Evolutionary conservation across 176 grass and related monocot genomes (phyloP).

Genomic region (Puccinellia tenuiflora): DNA sequence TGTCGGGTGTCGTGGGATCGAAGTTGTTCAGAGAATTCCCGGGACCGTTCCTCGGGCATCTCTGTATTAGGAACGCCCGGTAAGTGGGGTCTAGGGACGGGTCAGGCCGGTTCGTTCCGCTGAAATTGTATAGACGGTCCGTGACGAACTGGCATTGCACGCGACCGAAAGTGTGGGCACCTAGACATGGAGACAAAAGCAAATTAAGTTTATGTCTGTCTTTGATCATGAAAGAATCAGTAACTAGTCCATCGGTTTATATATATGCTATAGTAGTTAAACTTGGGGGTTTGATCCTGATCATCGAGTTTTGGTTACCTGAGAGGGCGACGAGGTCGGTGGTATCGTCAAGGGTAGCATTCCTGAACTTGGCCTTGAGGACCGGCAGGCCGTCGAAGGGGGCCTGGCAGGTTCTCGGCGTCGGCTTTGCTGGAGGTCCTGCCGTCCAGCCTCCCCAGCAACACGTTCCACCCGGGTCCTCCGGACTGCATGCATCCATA

Average conservation of each 20-base stretch:
- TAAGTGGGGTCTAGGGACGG: conserved; percentile 30
- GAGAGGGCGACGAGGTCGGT: conserved; percentile 66
- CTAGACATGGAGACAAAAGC: not conserved
- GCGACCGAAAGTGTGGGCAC: conserved; percentile 56
- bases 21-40: conserved; percentile 22
- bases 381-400: conserved; percentile 33
- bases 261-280: not conserved
- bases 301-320: conserved; percentile 3
- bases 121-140: conserved; percentile 56
- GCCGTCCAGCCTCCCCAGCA: conserved; percentile 56
- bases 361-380: conserved; percentile 26
- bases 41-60: conserved; percentile 27
- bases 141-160: conserved; percentile 42
- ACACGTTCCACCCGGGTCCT: conserved; percentile 45
- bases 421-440: conserved; percentile 17
- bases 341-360: not conserved
- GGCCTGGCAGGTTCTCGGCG: conserved; percentile 25
- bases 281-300: not conserved
- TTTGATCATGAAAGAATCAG: not conserved
- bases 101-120: conserved; percentile 30
- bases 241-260: not conserved
- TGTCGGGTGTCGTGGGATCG: conserved; percentile 39
- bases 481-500: conserved; percentile 45
- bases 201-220: not conserved
- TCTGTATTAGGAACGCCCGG: not conserved